Conservation (phyloP, 2,329 filamentous ascomycete genomes). For the Cladosporium sphaerospermum region DNA sequence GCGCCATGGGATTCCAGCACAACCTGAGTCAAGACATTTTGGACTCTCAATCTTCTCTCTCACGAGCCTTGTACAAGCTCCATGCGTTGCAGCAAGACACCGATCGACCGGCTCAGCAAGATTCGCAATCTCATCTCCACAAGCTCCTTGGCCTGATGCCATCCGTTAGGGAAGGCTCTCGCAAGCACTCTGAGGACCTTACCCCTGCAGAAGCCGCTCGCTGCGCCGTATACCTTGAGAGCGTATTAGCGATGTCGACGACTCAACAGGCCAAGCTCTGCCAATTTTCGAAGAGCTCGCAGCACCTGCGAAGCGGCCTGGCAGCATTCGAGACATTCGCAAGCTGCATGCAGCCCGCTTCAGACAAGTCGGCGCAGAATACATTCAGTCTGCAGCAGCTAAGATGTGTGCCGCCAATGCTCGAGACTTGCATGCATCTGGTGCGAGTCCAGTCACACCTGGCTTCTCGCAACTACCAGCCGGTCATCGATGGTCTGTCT, state of each 20-base stretch:
- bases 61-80: slow-evolving; percentile 11
- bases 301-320: background rate
- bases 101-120: slow-evolving; percentile 20
- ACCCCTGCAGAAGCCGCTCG: slow-evolving; percentile 72
- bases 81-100: slow-evolving; percentile 17
- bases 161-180: slow-evolving; percentile 57
- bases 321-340: slow-evolving; percentile 11
- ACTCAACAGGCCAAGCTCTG: slow-evolving; percentile 8
- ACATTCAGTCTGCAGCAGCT: slow-evolving; percentile 1
- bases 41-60: slow-evolving; percentile 51
- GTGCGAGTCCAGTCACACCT: slow-evolving; percentile 16
- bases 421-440: background rate
- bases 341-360: background rate
- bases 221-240: slow-evolving; percentile 81
- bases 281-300: background rate
- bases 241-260: slow-evolving; percentile 54
- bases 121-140: slow-evolving; percentile 68
- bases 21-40: slow-evolving; percentile 73
- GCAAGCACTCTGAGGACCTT: slow-evolving; percentile 77
- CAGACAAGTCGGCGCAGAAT: background rate
- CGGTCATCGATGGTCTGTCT: slow-evolving; percentile 6
- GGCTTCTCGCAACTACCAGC: slow-evolving; percentile 14
- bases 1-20: slow-evolving; percentile 81
- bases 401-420: slow-evolving; percentile 1
- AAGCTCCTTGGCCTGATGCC: slow-evolving; percentile 69